Evolutionary conservation across 192 early-diverging fungal genomes (phyloP), one percentile per base, ranked within the genome.

Genomic region (Coemansia sp.): DNA sequence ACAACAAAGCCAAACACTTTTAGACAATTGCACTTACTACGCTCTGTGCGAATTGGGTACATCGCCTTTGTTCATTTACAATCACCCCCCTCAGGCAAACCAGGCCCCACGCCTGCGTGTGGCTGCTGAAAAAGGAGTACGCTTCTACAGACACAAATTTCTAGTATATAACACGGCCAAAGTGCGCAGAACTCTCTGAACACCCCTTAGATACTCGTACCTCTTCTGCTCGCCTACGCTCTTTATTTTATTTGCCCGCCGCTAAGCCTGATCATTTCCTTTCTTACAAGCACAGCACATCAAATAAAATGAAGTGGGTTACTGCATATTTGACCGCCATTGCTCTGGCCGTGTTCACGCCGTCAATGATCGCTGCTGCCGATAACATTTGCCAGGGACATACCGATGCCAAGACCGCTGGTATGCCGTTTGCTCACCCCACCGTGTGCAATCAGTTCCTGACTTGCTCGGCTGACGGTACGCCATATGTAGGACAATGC

Each of bases 401-500:
- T 36, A 81, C 79, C 19, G 71, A 63, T 61, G 69, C 69, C 21
- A 50, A 73, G 14, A 76, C 63, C 2, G 68, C 70, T 5, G 79
- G 79, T 15, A 62, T 58, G 65, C 79, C 79, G 0, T 81, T 81
- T 44, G 79, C 70, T 0, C 71, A 81, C 3, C 79, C 79, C 4
- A 44, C 66, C 8, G 5, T 51, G 11, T 81, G 78, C 68, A 67
- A 62, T 55, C 62, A 70, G 67, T 81, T 73, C 36, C 3, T 70
- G 5, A 76, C 73, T 1, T 81, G 78, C 50, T 57, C 58, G 3
- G 45, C 62, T 4, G 78, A 81, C 29, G 63, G 63, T 41, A 81
- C 62, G 34, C 44, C 73, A 1, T 81, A 81, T 51, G 42, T 66
- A 11, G 70, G 78, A 48, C 45, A 23, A 21, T 81, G 79, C 44